phyloP scores from a whole-genome alignment of 192 early-diverging fungal species.

The Coemansia umbellata region DNA sequence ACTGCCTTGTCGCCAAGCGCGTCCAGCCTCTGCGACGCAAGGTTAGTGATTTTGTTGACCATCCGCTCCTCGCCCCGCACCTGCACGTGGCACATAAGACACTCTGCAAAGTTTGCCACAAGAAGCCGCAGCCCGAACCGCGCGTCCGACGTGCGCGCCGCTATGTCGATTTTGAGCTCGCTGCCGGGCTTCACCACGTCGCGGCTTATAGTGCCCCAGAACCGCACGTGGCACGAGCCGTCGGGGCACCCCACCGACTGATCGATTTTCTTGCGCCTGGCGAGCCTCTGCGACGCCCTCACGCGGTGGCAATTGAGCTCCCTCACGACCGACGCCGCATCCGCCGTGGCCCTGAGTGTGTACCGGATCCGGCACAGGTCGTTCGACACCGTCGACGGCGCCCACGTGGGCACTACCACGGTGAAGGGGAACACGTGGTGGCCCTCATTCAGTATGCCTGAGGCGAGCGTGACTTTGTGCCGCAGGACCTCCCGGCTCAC shows the following conservation, averaged over 20 bases:
- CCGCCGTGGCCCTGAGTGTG: slow-evolving; percentile 10
- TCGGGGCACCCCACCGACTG: slow-evolving; percentile 51
- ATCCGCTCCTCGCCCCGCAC: slow-evolving; percentile 45
- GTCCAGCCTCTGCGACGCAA: slow-evolving; percentile 30
- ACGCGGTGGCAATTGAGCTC: slow-evolving; percentile 24
- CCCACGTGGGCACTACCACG: slow-evolving; percentile 29
- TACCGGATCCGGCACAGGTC: slow-evolving; percentile 42
- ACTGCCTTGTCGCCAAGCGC: neutral
- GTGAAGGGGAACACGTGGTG: slow-evolving; percentile 21
- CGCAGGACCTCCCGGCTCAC: slow-evolving; percentile 18
- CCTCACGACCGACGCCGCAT: slow-evolving; percentile 16
- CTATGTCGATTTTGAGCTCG: slow-evolving; percentile 26
- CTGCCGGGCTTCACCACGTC: slow-evolving; percentile 43
- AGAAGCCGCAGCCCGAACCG: slow-evolving; percentile 38
- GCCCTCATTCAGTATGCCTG: slow-evolving; percentile 24
- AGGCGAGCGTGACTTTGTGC: neutral
- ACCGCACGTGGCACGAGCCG: slow-evolving; percentile 43
- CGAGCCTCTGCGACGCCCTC: slow-evolving; percentile 21
- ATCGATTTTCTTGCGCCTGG: slow-evolving; percentile 28
- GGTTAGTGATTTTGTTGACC: slow-evolving; percentile 28
- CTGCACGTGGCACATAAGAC: slow-evolving; percentile 44
- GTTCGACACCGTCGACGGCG: slow-evolving; percentile 36
- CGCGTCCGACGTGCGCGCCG: slow-evolving; percentile 36
- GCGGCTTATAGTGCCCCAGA: slow-evolving; percentile 31
- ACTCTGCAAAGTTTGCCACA: slow-evolving; percentile 39